These are phyloP conservation scores for Aristolochia contorta DNA, from an alignment of 164 flowering plant species.

Conservation along the genomic window DNA sequence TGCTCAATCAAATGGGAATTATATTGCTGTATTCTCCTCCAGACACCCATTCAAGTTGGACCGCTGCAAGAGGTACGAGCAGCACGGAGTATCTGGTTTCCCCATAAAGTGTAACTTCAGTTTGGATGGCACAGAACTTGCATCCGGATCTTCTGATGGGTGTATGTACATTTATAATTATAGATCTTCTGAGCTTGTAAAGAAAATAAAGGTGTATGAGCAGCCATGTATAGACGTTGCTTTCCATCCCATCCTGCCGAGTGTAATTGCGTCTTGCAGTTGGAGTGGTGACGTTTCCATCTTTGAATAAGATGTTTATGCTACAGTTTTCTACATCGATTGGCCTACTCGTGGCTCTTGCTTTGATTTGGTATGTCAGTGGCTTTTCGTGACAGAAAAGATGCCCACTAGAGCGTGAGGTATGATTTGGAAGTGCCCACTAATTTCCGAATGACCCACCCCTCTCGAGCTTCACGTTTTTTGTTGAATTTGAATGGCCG, in stretches of 20 bases:
- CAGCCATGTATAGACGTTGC: constrained; percentile 71
- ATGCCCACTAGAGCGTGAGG: too few relatives aligned
- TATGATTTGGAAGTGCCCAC: too few relatives aligned
- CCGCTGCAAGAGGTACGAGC: constrained; percentile 74
- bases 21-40: constrained; percentile 75
- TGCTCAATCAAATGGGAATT: constrained; percentile 89
- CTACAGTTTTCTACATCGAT: not conserved
- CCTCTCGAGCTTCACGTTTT: too few relatives aligned
- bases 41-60: constrained; percentile 71
- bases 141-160: constrained; percentile 80
- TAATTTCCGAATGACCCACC: too few relatives aligned
- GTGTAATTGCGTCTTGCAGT: constrained; percentile 68
- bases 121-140: constrained; percentile 55
- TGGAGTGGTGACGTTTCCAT: constrained; percentile 75
- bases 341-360: too few relatives aligned
- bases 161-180: constrained; percentile 53
- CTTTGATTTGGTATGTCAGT: too few relatives aligned
- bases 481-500: too few relatives aligned
- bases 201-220: constrained; percentile 53
- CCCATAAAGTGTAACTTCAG: constrained; percentile 83
- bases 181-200: constrained; percentile 38
- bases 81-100: constrained; percentile 93
- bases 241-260: constrained; percentile 63
- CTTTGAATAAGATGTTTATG: constrained; percentile 28
- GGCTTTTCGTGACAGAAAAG: too few relatives aligned